Conservation (phyloP, 352 stramenopile genomes). For the Globisporangium sylvaticum region DNA sequence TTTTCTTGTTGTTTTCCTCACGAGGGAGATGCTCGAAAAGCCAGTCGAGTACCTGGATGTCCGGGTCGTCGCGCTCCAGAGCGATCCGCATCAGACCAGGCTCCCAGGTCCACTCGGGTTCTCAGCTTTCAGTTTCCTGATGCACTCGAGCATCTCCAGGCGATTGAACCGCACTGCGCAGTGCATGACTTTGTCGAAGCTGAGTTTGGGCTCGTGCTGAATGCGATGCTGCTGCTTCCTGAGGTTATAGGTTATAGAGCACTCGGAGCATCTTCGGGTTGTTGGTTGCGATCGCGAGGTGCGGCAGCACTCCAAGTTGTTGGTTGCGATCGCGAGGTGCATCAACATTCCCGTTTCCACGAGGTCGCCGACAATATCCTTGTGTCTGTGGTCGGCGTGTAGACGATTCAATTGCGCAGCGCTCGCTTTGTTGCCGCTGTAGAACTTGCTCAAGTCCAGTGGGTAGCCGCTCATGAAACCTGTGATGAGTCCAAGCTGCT, state of each 20-base stretch:
- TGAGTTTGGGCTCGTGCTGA: not conserved
- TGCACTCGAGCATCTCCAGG: not conserved
- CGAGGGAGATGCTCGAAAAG: not conserved
- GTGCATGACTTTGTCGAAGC: not conserved
- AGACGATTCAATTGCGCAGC: too few species aligned
- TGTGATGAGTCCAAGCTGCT: too few species aligned
- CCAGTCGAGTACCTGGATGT: not conserved
- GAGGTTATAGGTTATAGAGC: not conserved
- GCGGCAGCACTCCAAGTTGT: not conserved
- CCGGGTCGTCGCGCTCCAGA: not conserved
- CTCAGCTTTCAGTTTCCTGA: not conserved
- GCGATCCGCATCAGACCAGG: not conserved
- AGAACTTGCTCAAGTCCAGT: too few species aligned
- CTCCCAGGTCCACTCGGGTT: not conserved
- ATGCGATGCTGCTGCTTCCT: not conserved
- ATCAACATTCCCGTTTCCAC: too few species aligned
- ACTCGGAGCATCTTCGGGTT: not conserved
- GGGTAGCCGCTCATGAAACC: too few species aligned
- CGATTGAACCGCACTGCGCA: conserved; percentile 5
- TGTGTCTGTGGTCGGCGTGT: too few species aligned
- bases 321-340: too few species aligned
- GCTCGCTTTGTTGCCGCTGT: too few species aligned
- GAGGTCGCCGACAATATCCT: too few species aligned
- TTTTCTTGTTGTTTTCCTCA: not conserved
- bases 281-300: conserved; percentile 8